Base-by-base conservation (phyloP, 2,329 filamentous ascomycete genomes). In the Cladosporium sp. region DNA sequence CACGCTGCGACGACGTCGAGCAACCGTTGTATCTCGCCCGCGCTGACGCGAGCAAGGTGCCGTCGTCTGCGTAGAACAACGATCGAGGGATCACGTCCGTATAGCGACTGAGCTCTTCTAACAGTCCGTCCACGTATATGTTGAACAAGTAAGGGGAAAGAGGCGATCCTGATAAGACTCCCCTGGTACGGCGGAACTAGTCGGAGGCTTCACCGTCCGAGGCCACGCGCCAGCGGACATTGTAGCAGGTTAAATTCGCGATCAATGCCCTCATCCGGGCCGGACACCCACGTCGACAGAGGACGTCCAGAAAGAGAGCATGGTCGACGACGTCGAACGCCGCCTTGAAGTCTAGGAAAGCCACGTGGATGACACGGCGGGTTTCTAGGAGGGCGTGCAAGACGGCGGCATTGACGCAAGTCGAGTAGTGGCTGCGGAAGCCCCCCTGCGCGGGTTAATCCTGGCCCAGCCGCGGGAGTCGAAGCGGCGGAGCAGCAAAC, bases 291-390 rank as follows among this genome's bases (percentile, higher is more conserved):
- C 43, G 43, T 11, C 5, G 32, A 4, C 9, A 14, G 5, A 45
- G 31, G n/a, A 45, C 28, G 4, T 16, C 13, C 32, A 31, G 16
- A 19, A 45, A 14, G 32, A 28, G 43, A 34, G 43, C 16, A 11
- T 45, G 31, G 14, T 45, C 43, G 43, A 45, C 43, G 13, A 45
- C 33, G 28, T 45, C 31, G 32, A 45, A 45, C 13, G 43, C 43
- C 9, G 32, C 33, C 16, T 45, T 31, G 43, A 45, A 31, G 19
- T 45, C 43, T n/a, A 45, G 32, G n/a, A 45, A 45, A 33, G 31
- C 28, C 9, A 31, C 43, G 43, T 45, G 33, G 16, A 6, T 13
- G 43, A 45, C 31, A 3, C 14, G 18, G 28, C 11, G 28, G 7
- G 31, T 35, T 31, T 28, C 14, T n/a, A 45, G 43, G 6, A 45